Conservation (phyloP, 2,329 filamentous ascomycete genomes). For the Dryadomyces quercus-mongolicae region DNA sequence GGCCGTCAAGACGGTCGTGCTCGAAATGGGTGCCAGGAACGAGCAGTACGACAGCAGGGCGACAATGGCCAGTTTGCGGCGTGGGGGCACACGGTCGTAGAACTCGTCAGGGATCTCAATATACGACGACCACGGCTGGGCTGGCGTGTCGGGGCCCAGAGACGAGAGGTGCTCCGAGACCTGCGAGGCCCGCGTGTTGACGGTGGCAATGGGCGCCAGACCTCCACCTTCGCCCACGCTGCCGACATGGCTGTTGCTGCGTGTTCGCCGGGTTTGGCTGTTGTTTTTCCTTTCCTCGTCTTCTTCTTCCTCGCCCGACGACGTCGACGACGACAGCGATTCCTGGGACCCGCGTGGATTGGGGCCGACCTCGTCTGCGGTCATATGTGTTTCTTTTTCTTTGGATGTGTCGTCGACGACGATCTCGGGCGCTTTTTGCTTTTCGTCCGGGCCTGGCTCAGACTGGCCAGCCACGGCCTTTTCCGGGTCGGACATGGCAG, state of each 20-base stretch:
- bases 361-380: background rate
- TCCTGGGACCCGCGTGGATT: background rate
- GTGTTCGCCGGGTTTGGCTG: too few species aligned
- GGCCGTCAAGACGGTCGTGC: constrained; percentile 52
- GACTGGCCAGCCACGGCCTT: background rate
- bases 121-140: constrained; percentile 17
- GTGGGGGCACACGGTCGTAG: constrained; percentile 52
- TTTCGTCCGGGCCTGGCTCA: background rate
- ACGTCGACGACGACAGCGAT: background rate
- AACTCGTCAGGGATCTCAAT: constrained; percentile 35
- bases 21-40: constrained; percentile 61
- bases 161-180: constrained; percentile 15
- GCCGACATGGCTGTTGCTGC: background rate
- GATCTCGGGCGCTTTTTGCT: background rate
- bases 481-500: background rate
- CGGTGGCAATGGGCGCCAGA: background rate
- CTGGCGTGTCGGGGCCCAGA: constrained; percentile 15
- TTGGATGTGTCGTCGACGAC: background rate
- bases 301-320: background rate
- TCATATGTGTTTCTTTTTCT: too few species aligned
- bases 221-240: background rate
- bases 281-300: too few species aligned
- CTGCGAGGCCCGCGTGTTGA: background rate
- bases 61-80: constrained; percentile 56
- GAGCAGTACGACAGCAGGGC: constrained; percentile 60